Conservation (phyloP, 495 filamentous ascomycete genomes). For the Pseudoneurospora amorphoporcata region DNA sequence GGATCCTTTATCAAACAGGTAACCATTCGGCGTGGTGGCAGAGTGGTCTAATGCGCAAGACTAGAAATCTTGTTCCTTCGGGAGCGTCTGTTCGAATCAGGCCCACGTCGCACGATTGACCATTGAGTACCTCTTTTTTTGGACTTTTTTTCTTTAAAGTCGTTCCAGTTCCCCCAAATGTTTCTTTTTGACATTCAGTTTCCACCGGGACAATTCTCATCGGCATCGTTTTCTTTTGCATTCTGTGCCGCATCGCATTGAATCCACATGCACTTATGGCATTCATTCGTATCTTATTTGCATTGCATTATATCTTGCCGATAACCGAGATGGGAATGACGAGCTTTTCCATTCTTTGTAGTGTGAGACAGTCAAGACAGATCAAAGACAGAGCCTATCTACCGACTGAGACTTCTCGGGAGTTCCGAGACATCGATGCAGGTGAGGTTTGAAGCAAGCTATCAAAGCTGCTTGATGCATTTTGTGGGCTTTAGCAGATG, state of each 20-base stretch:
- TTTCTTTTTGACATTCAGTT: neutral
- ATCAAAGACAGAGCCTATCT: neutral
- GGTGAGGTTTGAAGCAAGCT: no score
- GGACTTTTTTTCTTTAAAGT: neutral
- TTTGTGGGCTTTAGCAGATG: neutral
- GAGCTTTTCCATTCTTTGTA: neutral
- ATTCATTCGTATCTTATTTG: neutral
- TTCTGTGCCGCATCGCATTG: neutral
- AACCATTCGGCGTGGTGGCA: neutral
- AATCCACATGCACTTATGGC: neutral
- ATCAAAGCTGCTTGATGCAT: neutral
- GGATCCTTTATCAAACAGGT: accelerated
- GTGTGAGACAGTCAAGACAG: neutral
- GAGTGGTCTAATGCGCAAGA: neutral
- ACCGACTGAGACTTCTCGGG: neutral
- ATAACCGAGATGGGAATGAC: neutral
- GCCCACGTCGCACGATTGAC: neutral
- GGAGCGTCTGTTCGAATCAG: neutral
- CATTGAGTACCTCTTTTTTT: neutral
- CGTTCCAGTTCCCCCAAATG: neutral
- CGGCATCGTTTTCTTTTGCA: neutral
- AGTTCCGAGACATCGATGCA: neutral
- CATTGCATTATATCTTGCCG: neutral
- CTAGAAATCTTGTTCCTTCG: neutral
- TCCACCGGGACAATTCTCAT: neutral